A percentile compares a stretch with the other conserved stretches of the same genome.
Conservation (phyloP, 495 filamentous ascomycete species). For the Daldinia concentrica region DNA sequence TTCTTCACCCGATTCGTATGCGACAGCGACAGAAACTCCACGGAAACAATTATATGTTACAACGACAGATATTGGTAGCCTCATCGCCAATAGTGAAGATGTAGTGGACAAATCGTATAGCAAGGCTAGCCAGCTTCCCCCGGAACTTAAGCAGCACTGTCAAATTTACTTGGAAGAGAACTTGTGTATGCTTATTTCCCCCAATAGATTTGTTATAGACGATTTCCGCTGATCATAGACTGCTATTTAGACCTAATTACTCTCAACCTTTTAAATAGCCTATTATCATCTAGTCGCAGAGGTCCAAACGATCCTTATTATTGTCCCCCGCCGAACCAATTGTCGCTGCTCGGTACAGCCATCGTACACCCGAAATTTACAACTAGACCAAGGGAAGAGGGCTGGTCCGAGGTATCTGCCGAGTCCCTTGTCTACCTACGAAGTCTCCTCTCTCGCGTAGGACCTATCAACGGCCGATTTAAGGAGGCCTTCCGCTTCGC, state of each 20-base stretch:
- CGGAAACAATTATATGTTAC: slow-evolving; percentile 4
- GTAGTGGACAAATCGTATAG: slow-evolving; percentile 53
- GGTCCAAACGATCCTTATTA: slow-evolving; percentile 51
- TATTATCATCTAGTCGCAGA: slow-evolving; percentile 59
- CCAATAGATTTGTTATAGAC: too few species aligned
- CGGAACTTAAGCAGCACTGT: slow-evolving; percentile 69
- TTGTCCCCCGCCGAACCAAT: slow-evolving; percentile 63
- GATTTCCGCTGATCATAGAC: neutral
- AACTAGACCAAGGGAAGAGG: slow-evolving; percentile 48
- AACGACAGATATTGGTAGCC: slow-evolving; percentile 21
- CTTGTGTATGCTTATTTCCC: slow-evolving; percentile 60
- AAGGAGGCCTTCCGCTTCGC: slow-evolving; percentile 45
- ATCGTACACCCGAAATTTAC: slow-evolving; percentile 77
- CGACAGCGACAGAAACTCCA: slow-evolving; percentile 32
- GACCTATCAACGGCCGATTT: slow-evolving; percentile 56
- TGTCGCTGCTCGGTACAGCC: slow-evolving; percentile 74
- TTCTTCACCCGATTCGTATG: slow-evolving; percentile 32
- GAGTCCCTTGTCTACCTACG: slow-evolving; percentile 54
- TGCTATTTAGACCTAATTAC: slow-evolving; percentile 68
- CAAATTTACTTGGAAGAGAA: slow-evolving; percentile 80
- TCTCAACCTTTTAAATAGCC: slow-evolving; percentile 71
- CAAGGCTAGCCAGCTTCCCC: slow-evolving; percentile 63
- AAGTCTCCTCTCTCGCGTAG: slow-evolving; percentile 50
- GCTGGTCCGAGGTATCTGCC: slow-evolving; percentile 49
- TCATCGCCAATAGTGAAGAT: slow-evolving; percentile 22